Evolutionary conservation across 2,329 filamentous ascomycete genomes (phyloP).

Genomic region (Cladosporium sp.): DNA sequence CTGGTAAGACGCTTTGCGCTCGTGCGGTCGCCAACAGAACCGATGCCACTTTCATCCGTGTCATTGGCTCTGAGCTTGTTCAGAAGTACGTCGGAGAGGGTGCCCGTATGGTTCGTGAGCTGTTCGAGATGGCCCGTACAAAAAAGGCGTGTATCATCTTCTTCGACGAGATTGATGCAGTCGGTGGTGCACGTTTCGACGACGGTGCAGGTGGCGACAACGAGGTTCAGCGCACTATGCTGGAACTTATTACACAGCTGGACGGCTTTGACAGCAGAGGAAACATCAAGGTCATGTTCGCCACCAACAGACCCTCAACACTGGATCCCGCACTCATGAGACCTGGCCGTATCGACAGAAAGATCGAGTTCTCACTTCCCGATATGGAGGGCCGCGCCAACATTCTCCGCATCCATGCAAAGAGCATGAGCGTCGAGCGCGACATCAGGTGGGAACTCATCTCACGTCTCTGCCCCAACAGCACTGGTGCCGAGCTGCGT

Average conservation of each 20-base stretch:
- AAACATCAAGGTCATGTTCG: constrained; percentile 99
- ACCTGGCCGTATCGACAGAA: constrained; percentile 94
- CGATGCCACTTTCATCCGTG: constrained; percentile 96
- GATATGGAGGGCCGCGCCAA: constrained; percentile 97
- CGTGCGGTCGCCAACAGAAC: constrained; percentile 97
- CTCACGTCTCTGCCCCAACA: constrained; percentile 93
- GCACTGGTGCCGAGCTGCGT: constrained; percentile 91
- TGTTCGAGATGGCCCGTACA: constrained; percentile 98
- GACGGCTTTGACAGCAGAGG: constrained; percentile 95
- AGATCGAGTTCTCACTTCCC: constrained; percentile 97
- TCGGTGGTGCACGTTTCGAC: constrained; percentile 93
- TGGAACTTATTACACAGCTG: constrained; percentile 95
- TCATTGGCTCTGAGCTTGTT: constrained; percentile 95
- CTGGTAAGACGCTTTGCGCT: constrained; percentile 98
- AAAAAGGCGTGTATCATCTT: constrained; percentile 99
- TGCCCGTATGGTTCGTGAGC: constrained; percentile 95
- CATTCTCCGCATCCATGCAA: constrained; percentile 96
- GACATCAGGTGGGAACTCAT: constrained; percentile 99
- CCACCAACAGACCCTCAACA: constrained; percentile 93
- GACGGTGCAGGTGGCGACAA: constrained; percentile 96
- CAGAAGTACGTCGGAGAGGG: constrained; percentile 99
- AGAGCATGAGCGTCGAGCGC: constrained; percentile 98
- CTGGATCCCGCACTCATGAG: constrained; percentile 96
- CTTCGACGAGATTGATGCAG: constrained; percentile 97
- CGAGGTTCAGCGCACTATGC: constrained; percentile 95